These are phyloP conservation scores for Kazachstania martiniae DNA, from an alignment of 805 yeast species.

Conservation along the genomic window DNA sequence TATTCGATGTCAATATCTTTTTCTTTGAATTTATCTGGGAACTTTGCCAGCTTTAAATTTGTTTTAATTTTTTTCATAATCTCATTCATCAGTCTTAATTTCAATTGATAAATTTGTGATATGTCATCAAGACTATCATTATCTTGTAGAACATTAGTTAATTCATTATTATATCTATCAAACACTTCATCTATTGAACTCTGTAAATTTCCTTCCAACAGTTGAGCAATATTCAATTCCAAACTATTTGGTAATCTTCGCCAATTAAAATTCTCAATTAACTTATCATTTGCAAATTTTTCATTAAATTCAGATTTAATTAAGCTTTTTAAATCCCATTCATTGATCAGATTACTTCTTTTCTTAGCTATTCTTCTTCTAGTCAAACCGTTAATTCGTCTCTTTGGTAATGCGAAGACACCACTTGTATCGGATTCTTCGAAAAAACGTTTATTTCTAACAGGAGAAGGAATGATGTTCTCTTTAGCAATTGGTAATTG, in stretches of 20 bases:
- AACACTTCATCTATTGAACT: constrained; percentile 16
- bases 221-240: constrained; percentile 11
- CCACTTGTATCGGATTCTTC: too few relatives aligned
- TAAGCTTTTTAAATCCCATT: constrained; percentile 21
- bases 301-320: constrained; percentile 13
- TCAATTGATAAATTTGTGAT: constrained; percentile 10
- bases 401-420: too few relatives aligned
- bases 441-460: too few relatives aligned
- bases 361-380: constrained; percentile 6
- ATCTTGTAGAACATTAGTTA: constrained; percentile 8
- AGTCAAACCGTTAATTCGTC: too few relatives aligned
- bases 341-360: background rate
- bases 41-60: constrained; percentile 12
- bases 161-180: constrained; percentile 12
- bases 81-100: constrained; percentile 15
- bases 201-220: constrained; percentile 18
- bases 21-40: constrained; percentile 17
- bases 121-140: constrained; percentile 9
- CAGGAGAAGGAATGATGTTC: too few relatives aligned
- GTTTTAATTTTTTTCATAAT: constrained; percentile 16
- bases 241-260: constrained; percentile 12
- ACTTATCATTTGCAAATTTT: constrained; percentile 1
- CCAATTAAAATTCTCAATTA: constrained; percentile 14
- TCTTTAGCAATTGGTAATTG: too few relatives aligned
- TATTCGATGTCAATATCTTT: constrained; percentile 24